Evolutionary conservation across 768 basidiomycete species (phyloP).

Genomic region (Pleurotus salmoneostramineus): DNA sequence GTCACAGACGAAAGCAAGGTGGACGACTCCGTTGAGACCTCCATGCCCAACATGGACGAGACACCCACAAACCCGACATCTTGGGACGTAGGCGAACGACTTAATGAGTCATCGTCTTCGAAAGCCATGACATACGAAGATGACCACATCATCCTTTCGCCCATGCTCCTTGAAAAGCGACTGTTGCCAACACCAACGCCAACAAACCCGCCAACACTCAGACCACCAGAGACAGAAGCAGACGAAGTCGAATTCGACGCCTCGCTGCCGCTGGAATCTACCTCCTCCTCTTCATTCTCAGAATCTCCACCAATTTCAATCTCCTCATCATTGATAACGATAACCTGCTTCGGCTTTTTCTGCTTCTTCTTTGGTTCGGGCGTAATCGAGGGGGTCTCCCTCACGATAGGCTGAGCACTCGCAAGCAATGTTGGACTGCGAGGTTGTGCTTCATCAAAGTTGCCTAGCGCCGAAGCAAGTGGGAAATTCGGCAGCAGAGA

Average conservation of each 20-base stretch:
- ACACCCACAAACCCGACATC: neutral
- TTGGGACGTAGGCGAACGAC: neutral
- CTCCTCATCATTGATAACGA: conserved; percentile 6
- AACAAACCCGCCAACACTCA: conserved; percentile 1
- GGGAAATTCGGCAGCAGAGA: neutral
- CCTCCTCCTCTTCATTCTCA: neutral
- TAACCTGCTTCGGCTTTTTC: conserved; percentile 3
- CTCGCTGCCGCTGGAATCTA: neutral
- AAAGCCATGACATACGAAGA: neutral
- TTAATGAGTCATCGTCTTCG: neutral
- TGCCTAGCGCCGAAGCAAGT: neutral
- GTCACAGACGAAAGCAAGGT: neutral
- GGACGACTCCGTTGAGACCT: neutral
- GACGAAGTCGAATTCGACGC: neutral
- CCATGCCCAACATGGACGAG: neutral
- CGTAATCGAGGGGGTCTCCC: neutral
- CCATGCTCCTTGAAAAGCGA: conserved; percentile 3
- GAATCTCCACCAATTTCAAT: neutral
- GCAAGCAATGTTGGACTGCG: neutral
- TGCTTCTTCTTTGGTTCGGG: neutral
- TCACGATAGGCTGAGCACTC: neutral
- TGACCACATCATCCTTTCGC: conserved; percentile 1
- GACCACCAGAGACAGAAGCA: neutral
- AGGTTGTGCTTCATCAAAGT: neutral
- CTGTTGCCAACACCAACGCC: conserved; percentile 4